Evolutionary conservation across 1,284 basidiomycete species (phyloP).

Genomic region (Cutaneotrichosporon mucoides): DNA sequence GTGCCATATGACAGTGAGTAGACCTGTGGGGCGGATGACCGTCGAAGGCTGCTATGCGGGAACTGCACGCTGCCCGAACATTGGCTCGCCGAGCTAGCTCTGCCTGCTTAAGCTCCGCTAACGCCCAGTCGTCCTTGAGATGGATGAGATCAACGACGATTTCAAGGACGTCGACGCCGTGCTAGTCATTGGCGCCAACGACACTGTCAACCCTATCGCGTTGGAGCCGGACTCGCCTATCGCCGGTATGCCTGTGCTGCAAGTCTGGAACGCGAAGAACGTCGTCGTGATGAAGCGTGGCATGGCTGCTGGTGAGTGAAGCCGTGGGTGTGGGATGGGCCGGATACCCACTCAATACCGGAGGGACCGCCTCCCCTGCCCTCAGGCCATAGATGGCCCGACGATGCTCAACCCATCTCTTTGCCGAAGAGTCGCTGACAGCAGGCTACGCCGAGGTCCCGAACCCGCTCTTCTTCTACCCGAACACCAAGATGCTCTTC

Average conservation of each 20-base stretch:
- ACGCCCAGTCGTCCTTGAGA: conserved; percentile 70
- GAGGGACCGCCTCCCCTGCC: too few relatives aligned
- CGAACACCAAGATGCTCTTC: conserved; percentile 79
- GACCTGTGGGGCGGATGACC: too few relatives aligned
- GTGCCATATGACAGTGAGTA: conserved; percentile 78
- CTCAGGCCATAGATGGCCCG: too few relatives aligned
- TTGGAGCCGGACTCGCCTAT: conserved; percentile 78
- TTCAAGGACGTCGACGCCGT: conserved; percentile 77
- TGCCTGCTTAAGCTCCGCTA: neutral
- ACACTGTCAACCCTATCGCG: conserved; percentile 82
- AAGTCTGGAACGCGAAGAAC: conserved; percentile 85
- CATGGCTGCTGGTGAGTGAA: conserved; percentile 54
- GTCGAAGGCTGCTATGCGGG: too few relatives aligned
- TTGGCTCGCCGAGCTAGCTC: too few relatives aligned
- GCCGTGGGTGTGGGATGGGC: too few relatives aligned
- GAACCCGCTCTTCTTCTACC: conserved; percentile 85
- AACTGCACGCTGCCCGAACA: too few relatives aligned
- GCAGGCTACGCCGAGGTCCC: conserved; percentile 65
- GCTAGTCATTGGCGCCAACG: conserved; percentile 70
- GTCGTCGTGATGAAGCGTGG: conserved; percentile 85
- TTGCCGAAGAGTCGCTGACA: neutral
- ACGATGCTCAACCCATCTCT: too few relatives aligned
- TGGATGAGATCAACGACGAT: conserved; percentile 89
- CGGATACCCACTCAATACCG: too few relatives aligned
- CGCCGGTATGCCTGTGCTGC: conserved; percentile 81